Conservation (phyloP, 1,284 basidiomycete genomes). For the Hortiboletus rubellus region DNA sequence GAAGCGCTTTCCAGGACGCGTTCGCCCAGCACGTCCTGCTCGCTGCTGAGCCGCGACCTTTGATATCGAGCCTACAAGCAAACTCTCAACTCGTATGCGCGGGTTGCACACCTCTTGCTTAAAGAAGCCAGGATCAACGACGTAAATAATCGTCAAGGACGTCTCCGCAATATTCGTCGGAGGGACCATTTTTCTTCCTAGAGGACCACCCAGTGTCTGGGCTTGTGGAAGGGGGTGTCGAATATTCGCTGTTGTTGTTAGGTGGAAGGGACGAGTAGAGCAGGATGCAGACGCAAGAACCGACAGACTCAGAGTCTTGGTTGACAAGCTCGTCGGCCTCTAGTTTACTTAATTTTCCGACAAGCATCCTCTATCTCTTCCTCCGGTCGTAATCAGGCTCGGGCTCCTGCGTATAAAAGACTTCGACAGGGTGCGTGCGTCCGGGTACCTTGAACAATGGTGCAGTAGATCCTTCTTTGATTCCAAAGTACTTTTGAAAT, state of each 20-base stretch:
- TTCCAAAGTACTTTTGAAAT: constrained; percentile 94
- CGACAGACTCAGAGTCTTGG: constrained; percentile 74
- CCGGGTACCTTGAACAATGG: constrained; percentile 97
- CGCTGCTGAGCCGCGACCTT: constrained; percentile 97
- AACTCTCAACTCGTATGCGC: constrained; percentile 94
- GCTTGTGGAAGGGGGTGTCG: constrained; percentile 74
- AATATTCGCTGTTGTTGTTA: constrained; percentile 95
- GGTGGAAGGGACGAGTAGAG: constrained; percentile 94
- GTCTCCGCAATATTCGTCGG: constrained; percentile 99
- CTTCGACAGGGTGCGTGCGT: constrained; percentile 94
- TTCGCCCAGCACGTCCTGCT: constrained; percentile 95
- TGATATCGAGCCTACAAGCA: constrained; percentile 93
- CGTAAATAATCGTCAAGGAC: constrained; percentile 97
- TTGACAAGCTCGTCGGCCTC: constrained; percentile 82
- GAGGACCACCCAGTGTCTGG: constrained; percentile 64
- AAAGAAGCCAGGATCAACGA: constrained; percentile 96
- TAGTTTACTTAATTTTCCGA: constrained; percentile 80
- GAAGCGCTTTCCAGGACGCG: constrained; percentile 97
- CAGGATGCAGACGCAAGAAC: constrained; percentile 87
- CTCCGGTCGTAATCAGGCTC: constrained; percentile 96
- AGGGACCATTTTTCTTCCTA: constrained; percentile 92
- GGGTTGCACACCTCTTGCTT: constrained; percentile 99
- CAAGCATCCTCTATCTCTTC: constrained; percentile 99
- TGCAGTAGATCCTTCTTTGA: constrained; percentile 55
- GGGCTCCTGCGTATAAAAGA: constrained; percentile 95